These are phyloP conservation scores for Microcera coccophila DNA, from an alignment of 2,329 filamentous ascomycete genomes.

Conservation along the genomic window DNA sequence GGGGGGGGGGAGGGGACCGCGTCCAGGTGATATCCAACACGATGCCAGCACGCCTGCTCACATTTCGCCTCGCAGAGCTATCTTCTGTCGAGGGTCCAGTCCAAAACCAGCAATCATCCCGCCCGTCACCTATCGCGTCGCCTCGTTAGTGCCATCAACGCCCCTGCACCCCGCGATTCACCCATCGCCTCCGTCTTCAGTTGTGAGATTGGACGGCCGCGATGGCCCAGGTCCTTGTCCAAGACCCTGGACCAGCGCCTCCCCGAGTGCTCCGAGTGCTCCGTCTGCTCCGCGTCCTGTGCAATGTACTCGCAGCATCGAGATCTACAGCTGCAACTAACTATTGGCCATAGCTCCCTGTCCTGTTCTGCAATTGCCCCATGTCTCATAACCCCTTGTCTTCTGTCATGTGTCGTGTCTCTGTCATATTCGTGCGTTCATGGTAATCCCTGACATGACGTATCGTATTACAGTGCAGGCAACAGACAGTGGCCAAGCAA, in stretches of 20 bases:
- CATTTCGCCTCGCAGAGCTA: too few relatives aligned
- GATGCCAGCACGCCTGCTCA: not conserved
- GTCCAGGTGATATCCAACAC: not conserved
- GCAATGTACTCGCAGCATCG: slow-evolving; percentile 23
- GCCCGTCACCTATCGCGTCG: not conserved
- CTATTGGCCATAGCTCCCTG: slow-evolving; percentile 5
- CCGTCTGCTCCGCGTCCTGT: slow-evolving; percentile 15
- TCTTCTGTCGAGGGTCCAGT: not conserved
- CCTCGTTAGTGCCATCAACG: too few relatives aligned
- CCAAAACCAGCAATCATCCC: not conserved
- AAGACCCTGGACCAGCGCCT: not conserved
- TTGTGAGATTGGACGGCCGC: too few relatives aligned
- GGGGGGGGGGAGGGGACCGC: not conserved
- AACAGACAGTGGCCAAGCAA: not conserved
- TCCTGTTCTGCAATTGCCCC: not conserved
- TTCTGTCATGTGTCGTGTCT: slow-evolving; percentile 1
- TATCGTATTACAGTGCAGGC: not conserved
- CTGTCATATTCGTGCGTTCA: not conserved
- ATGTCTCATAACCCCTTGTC: slow-evolving; percentile 1
- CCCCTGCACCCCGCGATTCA: too few relatives aligned
- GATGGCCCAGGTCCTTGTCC: too few relatives aligned
- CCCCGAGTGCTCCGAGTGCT: not conserved
- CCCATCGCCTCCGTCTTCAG: too few relatives aligned
- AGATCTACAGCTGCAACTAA: slow-evolving; percentile 25
- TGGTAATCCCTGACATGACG: not conserved